phyloP scores from a whole-genome alignment of 257 asterid species.

The Thymus mandschuricus region DNA sequence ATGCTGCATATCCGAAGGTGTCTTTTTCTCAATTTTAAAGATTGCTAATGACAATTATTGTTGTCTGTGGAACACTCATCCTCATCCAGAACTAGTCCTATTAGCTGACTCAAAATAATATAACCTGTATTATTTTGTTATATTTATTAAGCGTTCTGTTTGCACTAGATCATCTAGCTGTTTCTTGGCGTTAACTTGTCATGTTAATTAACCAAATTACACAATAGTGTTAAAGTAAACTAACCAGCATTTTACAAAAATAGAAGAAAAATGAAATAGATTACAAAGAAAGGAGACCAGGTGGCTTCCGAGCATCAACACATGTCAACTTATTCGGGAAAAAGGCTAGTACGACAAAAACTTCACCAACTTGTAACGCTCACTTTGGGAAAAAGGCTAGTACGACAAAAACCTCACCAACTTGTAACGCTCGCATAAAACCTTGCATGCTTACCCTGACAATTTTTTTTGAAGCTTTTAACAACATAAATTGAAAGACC shows the following conservation, averaged over 20 bases:
- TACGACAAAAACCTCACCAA: too few relatives aligned
- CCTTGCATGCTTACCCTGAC: conserved; percentile 19
- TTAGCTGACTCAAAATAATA: conserved; percentile 5
- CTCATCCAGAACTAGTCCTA: background rate
- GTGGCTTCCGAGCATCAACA: conserved; percentile 26
- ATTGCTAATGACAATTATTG: background rate
- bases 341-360: conserved; percentile 7
- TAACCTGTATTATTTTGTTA: background rate
- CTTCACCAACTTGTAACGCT: conserved; percentile 31
- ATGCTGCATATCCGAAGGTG: background rate
- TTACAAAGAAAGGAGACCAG: conserved; percentile 2
- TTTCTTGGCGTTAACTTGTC: background rate
- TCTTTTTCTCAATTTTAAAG: conserved; percentile 10
- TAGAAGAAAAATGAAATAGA: conserved; percentile 2
- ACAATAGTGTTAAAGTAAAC: too few relatives aligned
- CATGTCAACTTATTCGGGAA: background rate
- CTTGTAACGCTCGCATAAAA: background rate
- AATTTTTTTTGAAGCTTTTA: too few relatives aligned
- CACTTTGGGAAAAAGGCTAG: background rate
- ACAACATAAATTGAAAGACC: too few relatives aligned
- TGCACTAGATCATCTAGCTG: background rate
- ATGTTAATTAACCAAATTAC: background rate
- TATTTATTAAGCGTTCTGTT: background rate
- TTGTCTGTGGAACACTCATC: background rate
- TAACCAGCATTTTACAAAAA: background rate